Conservation (phyloP, 1,139 yeast species). For the Pichia cactophila region DNA sequence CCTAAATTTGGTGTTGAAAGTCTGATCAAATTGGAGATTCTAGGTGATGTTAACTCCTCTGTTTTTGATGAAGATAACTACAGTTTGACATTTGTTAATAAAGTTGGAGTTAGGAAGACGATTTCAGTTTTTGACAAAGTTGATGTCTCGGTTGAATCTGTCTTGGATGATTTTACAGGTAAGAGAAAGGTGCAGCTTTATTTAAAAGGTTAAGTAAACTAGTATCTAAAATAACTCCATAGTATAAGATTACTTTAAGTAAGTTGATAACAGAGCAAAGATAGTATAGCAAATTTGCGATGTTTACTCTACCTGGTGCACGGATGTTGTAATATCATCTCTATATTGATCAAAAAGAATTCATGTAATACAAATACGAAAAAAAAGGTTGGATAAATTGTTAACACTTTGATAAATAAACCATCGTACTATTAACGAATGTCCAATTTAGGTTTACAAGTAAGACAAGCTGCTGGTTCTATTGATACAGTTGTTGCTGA, state of each 20-base stretch:
- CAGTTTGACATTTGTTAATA: constrained; percentile 49
- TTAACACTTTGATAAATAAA: too few relatives aligned
- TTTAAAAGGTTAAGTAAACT: constrained; percentile 32
- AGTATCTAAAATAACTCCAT: background rate
- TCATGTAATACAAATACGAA: background rate
- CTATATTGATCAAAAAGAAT: too few relatives aligned
- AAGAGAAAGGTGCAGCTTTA: constrained; percentile 84
- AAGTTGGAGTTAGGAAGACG: constrained; percentile 37
- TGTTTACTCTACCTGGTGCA: background rate
- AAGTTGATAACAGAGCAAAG: too few relatives aligned
- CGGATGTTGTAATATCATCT: background rate
- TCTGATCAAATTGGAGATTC: constrained; percentile 68
- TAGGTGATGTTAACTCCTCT: constrained; percentile 61
- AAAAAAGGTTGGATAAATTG: background rate
- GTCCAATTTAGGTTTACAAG: constrained; percentile 52
- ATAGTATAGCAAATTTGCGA: too few relatives aligned
- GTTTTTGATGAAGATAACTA: constrained; percentile 72
- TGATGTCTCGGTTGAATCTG: constrained; percentile 70
- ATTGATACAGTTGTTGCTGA: constrained; percentile 88
- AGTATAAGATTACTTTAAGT: too few relatives aligned
- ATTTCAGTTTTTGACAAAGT: constrained; percentile 83
- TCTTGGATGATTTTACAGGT: constrained; percentile 81
- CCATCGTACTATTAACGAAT: background rate
- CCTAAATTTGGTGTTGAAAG: constrained; percentile 99
- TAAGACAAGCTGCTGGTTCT: constrained; percentile 84